Conservation (phyloP, 345 rosid species). For the Syzygium jambos region DNA sequence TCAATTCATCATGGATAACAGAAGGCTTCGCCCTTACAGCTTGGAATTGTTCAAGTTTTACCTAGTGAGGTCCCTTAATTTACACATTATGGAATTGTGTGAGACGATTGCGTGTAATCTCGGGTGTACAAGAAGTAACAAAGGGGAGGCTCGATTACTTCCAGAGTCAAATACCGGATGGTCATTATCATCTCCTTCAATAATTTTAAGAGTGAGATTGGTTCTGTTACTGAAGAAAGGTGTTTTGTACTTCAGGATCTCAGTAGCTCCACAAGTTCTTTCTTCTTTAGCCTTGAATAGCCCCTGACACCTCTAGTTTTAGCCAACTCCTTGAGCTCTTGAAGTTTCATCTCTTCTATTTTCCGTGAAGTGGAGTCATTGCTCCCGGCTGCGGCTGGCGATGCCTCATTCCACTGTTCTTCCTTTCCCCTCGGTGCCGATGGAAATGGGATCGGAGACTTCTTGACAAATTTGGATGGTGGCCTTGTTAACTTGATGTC, state of each 20-base stretch:
- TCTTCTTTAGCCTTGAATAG: constrained; percentile 57
- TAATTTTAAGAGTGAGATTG: neutral
- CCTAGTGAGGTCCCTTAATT: neutral
- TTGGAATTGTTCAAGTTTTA: neutral
- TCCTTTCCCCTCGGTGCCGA: constrained; percentile 13
- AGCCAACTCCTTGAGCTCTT: constrained; percentile 58
- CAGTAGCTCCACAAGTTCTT: constrained; percentile 37
- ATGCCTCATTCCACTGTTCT: constrained; percentile 2
- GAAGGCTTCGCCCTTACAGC: neutral
- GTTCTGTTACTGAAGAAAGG: neutral
- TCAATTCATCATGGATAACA: neutral
- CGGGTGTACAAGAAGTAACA: neutral
- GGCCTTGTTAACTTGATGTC: constrained; percentile 20
- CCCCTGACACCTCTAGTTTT: constrained; percentile 55
- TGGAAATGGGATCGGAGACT: constrained; percentile 24
- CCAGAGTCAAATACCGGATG: neutral
- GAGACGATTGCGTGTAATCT: neutral
- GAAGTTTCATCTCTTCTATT: constrained; percentile 50
- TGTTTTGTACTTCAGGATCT: constrained; percentile 2
- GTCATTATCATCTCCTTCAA: neutral
- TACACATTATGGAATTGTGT: neutral
- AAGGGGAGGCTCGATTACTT: neutral
- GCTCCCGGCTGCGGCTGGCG: neutral
- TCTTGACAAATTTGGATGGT: constrained; percentile 34
- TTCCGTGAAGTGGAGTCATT: constrained; percentile 6